Evolutionary conservation across 2,329 filamentous ascomycete species (phyloP).

Genomic region (Metarhizium robertsii): DNA sequence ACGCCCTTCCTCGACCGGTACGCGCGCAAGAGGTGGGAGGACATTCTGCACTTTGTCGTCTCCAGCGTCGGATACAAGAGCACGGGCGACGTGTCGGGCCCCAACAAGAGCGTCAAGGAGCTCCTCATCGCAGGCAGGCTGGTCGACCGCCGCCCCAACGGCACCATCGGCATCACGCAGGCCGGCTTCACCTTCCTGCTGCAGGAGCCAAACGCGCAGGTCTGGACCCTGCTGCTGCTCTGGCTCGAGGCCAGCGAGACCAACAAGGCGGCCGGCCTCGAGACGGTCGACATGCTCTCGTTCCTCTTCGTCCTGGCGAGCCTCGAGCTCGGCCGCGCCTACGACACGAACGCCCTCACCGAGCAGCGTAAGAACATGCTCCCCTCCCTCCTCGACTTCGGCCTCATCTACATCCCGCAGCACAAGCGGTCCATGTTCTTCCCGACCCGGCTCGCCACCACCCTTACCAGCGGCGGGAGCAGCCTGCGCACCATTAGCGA

Average conservation of each 20-base stretch:
- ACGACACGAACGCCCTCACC: constrained; percentile 77
- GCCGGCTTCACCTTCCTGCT: constrained; percentile 90
- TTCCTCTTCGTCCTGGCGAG: constrained; percentile 95
- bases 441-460: constrained; percentile 88
- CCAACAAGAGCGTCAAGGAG: constrained; percentile 73
- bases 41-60: constrained; percentile 92
- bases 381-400: constrained; percentile 83
- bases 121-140: constrained; percentile 73
- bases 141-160: constrained; percentile 56
- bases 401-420: constrained; percentile 69
- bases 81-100: constrained; percentile 37
- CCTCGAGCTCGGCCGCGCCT: constrained; percentile 82
- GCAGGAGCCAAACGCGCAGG: constrained; percentile 91
- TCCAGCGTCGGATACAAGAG: constrained; percentile 54
- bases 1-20: constrained; percentile 72
- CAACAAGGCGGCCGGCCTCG: constrained; percentile 53
- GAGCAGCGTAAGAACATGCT: constrained; percentile 79
- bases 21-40: constrained; percentile 86
- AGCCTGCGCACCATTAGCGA: constrained; percentile 62
- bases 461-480: constrained; percentile 75
- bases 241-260: constrained; percentile 78
- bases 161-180: constrained; percentile 75
- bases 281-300: constrained; percentile 86
- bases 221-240: constrained; percentile 89
- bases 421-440: constrained; percentile 59